phyloP scores from a whole-genome alignment of 345 rosid species.

The Citrus sinensis region DVS_A1.0 CM039167.1:7523501-7524000 shows the following conservation, averaged over 20 bases:
- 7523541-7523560: not conserved
- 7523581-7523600: not conserved
- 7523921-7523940: conserved; percentile 45
- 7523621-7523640: not conserved
- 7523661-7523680: not conserved
- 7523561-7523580: not conserved
- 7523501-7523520: not conserved
- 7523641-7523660: not conserved
- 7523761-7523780: not conserved
- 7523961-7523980: conserved; percentile 24
- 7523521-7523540: not conserved
- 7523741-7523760: not conserved
- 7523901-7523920: conserved; percentile 40
- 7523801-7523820: not conserved
- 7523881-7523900: conserved; percentile 48
- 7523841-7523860: not conserved
- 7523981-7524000: conserved; percentile 14
- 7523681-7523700: not conserved
- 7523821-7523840: not conserved
- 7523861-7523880: conserved; percentile 33
- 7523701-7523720: not conserved
- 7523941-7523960: conserved; percentile 37
- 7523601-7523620: not conserved
- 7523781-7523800: not conserved
- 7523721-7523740: not conserved